Conservation (phyloP, 768 basidiomycete genomes). For the Boletus pseudo-olivaceus region DNA sequence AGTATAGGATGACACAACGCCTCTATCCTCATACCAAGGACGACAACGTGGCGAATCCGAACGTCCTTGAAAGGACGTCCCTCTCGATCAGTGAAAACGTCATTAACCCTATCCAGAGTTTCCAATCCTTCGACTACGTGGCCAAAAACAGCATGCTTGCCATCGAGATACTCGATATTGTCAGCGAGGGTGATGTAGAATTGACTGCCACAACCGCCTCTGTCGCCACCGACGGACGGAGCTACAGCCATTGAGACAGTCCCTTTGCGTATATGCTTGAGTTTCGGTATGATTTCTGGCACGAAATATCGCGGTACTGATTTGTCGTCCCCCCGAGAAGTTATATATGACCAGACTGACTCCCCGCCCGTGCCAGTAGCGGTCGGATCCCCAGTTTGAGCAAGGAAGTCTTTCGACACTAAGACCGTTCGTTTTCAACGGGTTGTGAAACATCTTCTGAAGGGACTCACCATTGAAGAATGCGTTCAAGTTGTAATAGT, state of each 20-base stretch:
- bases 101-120: slow-evolving; percentile 89
- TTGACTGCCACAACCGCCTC: slow-evolving; percentile 88
- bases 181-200: slow-evolving; percentile 95
- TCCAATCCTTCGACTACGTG: slow-evolving; percentile 93
- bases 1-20: not conserved
- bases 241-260: slow-evolving; percentile 98
- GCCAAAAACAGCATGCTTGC: slow-evolving; percentile 92
- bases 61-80: slow-evolving; percentile 93
- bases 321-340: slow-evolving; percentile 38
- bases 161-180: slow-evolving; percentile 92
- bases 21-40: slow-evolving; percentile 60
- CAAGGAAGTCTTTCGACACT: slow-evolving; percentile 98
- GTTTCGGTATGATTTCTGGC: slow-evolving; percentile 74
- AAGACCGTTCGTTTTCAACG: slow-evolving; percentile 2
- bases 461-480: slow-evolving; percentile 89
- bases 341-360: slow-evolving; percentile 77
- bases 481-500: slow-evolving; percentile 94
- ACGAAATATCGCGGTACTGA: slow-evolving; percentile 72
- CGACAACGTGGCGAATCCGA: slow-evolving; percentile 90
- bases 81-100: slow-evolving; percentile 83
- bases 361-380: slow-evolving; percentile 94
- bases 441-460: not conserved
- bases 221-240: slow-evolving; percentile 62
- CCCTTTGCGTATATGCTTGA: slow-evolving; percentile 83
- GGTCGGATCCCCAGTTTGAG: slow-evolving; percentile 94